Percentiles rank a stretch among this genome's conserved stretches.
phyloP scores from a whole-genome alignment of 2,329 filamentous ascomycete species.

The Pseudopyricularia cyperi region DNA sequence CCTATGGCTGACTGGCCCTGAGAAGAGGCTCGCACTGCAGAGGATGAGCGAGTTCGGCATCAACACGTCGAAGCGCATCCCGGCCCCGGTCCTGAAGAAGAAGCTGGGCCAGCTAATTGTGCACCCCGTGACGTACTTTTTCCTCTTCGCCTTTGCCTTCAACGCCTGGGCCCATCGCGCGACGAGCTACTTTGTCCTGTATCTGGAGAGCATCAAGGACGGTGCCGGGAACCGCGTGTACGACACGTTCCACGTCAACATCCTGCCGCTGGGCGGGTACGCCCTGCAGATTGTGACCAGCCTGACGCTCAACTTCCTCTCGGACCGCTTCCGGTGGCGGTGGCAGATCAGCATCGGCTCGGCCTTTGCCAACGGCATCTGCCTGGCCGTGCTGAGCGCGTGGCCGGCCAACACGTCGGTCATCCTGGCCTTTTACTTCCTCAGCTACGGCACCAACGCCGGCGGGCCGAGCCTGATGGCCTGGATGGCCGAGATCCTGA shows the following conservation, averaged over 20 bases:
- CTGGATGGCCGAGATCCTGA: slow-evolving; percentile 18
- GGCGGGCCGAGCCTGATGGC: slow-evolving; percentile 20
- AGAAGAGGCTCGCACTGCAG: slow-evolving; percentile 6
- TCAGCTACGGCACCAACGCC: slow-evolving; percentile 20
- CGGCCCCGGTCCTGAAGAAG: slow-evolving; percentile 4
- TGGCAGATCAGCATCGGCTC: slow-evolving; percentile 22
- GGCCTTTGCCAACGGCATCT: slow-evolving; percentile 14
- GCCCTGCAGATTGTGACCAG: slow-evolving; percentile 19
- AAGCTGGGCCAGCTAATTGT: slow-evolving; percentile 8
- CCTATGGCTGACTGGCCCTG: slow-evolving; percentile 7
- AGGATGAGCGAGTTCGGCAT: slow-evolving; percentile 8
- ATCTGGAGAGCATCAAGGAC: slow-evolving; percentile 11
- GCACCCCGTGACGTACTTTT: slow-evolving; percentile 11
- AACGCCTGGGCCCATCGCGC: slow-evolving; percentile 12
- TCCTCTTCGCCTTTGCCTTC: slow-evolving; percentile 11
- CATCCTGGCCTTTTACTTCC: slow-evolving; percentile 21
- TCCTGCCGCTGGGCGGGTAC: slow-evolving; percentile 13
- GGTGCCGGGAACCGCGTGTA: slow-evolving; percentile 9
- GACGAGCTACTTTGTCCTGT: slow-evolving; percentile 14
- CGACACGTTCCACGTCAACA: slow-evolving; percentile 12
- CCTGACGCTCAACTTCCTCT: slow-evolving; percentile 19
- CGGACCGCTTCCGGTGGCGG: slow-evolving; percentile 23
- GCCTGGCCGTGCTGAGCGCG: slow-evolving; percentile 18
- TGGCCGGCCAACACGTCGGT: slow-evolving; percentile 19
- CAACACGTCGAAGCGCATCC: slow-evolving; percentile 9